Conservation (phyloP, 1,284 basidiomycete genomes). For the Gymnopus androsaceus region DNA sequence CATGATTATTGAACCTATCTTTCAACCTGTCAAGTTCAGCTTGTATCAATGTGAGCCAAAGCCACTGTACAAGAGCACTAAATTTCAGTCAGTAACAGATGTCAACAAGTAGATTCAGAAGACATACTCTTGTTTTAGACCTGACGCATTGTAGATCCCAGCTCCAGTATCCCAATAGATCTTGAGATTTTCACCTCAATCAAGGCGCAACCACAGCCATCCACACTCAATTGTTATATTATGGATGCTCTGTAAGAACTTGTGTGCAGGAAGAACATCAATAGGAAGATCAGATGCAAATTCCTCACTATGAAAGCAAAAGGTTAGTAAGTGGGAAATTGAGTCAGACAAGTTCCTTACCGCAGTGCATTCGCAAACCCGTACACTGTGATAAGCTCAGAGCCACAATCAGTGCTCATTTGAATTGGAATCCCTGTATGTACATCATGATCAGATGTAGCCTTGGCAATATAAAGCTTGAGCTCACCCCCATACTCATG, state of each 20-base stretch:
- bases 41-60: constrained; percentile 23
- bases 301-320: constrained; percentile 20
- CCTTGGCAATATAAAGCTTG: background rate
- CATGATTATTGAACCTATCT: background rate
- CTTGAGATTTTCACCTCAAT: constrained; percentile 34
- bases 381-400: constrained; percentile 32
- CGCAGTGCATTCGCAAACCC: constrained; percentile 32
- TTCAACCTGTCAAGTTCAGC: background rate
- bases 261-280: constrained; percentile 29
- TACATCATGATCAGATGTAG: background rate
- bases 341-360: constrained; percentile 23
- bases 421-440: constrained; percentile 36
- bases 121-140: constrained; percentile 28
- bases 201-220: constrained; percentile 31
- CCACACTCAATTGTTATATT: constrained; percentile 37
- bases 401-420: constrained; percentile 36
- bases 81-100: background rate
- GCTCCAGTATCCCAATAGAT: constrained; percentile 27
- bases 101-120: background rate
- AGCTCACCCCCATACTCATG: constrained; percentile 30
- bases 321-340: background rate
- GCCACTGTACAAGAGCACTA: constrained; percentile 32
- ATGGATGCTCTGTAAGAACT: constrained; percentile 31
- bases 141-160: constrained; percentile 25
- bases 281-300: constrained; percentile 25